Evolutionary conservation across 352 stramenopile genomes (phyloP), one percentile per base, ranked within the genome.

Genomic region (Pythium periplocum): DNA sequence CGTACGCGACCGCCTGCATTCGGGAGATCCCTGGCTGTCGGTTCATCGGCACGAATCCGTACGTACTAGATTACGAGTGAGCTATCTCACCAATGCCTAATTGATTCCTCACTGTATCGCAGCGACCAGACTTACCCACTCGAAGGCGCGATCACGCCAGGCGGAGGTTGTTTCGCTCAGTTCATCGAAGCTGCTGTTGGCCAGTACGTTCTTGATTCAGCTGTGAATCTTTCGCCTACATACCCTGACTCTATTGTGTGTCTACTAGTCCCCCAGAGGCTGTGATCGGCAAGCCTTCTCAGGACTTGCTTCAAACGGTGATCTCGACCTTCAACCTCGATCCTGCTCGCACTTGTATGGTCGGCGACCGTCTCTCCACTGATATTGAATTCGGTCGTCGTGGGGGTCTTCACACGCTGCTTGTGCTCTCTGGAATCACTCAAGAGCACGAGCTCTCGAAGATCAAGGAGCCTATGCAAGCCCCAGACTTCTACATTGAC

Each of bases 21-120:
- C 80, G 76, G 41, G 61, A 87, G 57, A 89, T 87, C 59, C 74
- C 75, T 8, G 76, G 68, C 35, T 93, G 83, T 55, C 71, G 72
- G 52, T 93, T 93, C 68, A 88, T 90, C 55, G 78, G 67, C 32
- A 93, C 83, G 31, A 93, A 93, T 59, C 76, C 78, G 83, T 93
- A 57, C 48, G 78, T 69, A 44, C 12, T 41, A 2, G 6, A 37
- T 26, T 0, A 26, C 0, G 17, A 26, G 31, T 1, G 9, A 12
- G 7, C 46, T 12, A 26, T 26, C 17, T 26, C 17, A 26, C 17
- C 17, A 26, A 0, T 26, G 17, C 0, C 17, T 26, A 0, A 26
- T 26, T 26, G 17, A 0, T 26, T 26, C 17, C 17, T 26, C 17
- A 26, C 0, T 26, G 17, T 26, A 26, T 0, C 17, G 0, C 48